Conservation (phyloP, 2,329 filamentous ascomycete genomes). For the Thelonectria olida region DNA sequence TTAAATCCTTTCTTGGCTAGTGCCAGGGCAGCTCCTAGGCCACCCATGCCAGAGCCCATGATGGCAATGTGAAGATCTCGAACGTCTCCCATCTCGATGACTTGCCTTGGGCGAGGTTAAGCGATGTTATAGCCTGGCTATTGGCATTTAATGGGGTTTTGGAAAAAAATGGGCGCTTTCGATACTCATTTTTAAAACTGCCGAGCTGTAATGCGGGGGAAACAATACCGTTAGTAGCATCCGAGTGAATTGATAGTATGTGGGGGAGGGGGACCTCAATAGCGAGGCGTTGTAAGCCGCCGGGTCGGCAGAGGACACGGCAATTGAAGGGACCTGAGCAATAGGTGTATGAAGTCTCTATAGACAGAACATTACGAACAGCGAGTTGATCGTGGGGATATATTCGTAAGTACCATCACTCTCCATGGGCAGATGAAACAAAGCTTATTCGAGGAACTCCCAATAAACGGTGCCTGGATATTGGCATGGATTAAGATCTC, state of each 20-base stretch:
- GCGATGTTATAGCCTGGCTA: not conserved
- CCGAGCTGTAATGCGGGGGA: slow-evolving; percentile 5
- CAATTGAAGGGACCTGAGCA: slow-evolving; percentile 6
- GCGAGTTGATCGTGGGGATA: not conserved
- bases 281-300: slow-evolving; percentile 4
- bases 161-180: not conserved
- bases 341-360: not conserved
- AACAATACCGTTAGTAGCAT: not conserved
- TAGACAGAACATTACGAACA: no score
- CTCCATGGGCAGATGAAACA: no score
- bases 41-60: slow-evolving; percentile 49
- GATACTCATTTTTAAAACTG: not conserved
- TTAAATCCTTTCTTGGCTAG: slow-evolving; percentile 43
- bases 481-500: no score
- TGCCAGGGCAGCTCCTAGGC: slow-evolving; percentile 50
- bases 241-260: slow-evolving; percentile 1
- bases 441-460: no score
- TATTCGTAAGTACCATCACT: no score
- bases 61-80: slow-evolving; percentile 36
- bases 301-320: slow-evolving; percentile 10
- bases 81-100: slow-evolving; percentile 25
- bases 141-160: not conserved
- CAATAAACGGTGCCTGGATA: no score
- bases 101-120: not conserved
- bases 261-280: slow-evolving; percentile 1